Evolutionary conservation across 2,329 filamentous ascomycete species (phyloP).

Genomic region (Cladosporium colombiae): DNA sequence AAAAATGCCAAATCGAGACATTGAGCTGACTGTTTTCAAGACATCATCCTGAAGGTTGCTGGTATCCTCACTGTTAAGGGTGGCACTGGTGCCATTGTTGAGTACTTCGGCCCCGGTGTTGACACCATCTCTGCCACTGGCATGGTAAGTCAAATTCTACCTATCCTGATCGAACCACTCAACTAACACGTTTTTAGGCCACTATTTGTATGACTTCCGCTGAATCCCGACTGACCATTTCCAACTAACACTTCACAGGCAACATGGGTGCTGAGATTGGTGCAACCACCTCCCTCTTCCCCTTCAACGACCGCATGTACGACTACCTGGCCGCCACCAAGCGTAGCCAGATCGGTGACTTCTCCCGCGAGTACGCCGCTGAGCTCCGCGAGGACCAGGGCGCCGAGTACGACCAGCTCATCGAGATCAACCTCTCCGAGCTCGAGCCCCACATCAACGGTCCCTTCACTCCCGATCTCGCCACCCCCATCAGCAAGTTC

Average conservation of each 20-base stretch:
- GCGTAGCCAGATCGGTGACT: slow-evolving; percentile 86
- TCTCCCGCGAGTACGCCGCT: slow-evolving; percentile 77
- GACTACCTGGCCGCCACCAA: slow-evolving; percentile 92
- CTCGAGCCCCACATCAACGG: slow-evolving; percentile 99
- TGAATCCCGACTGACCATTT: not conserved
- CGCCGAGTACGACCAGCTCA: slow-evolving; percentile 91
- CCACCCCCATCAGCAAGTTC: slow-evolving; percentile 97
- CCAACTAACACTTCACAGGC: not conserved
- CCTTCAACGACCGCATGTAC: slow-evolving; percentile 97
- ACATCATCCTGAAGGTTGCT: slow-evolving; percentile 96
- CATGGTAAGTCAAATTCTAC: slow-evolving; percentile 51
- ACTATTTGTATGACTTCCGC: slow-evolving; percentile 59
- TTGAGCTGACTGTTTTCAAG: slow-evolving; percentile 52
- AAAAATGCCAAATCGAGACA: not conserved
- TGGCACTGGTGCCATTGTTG: slow-evolving; percentile 87
- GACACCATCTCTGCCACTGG: slow-evolving; percentile 77
- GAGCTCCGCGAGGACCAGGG: slow-evolving; percentile 87
- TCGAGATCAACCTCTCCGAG: slow-evolving; percentile 92
- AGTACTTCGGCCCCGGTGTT: slow-evolving; percentile 67
- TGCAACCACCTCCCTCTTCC: slow-evolving; percentile 92
- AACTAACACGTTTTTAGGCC: slow-evolving; percentile 40
- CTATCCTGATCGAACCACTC: no score
- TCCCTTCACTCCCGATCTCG: slow-evolving; percentile 96
- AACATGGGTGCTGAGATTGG: slow-evolving; percentile 64
- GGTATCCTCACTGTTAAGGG: slow-evolving; percentile 97